phyloP scores from a whole-genome alignment of 208 protist species.

The Acanthamoeba castellanii region DNA sequence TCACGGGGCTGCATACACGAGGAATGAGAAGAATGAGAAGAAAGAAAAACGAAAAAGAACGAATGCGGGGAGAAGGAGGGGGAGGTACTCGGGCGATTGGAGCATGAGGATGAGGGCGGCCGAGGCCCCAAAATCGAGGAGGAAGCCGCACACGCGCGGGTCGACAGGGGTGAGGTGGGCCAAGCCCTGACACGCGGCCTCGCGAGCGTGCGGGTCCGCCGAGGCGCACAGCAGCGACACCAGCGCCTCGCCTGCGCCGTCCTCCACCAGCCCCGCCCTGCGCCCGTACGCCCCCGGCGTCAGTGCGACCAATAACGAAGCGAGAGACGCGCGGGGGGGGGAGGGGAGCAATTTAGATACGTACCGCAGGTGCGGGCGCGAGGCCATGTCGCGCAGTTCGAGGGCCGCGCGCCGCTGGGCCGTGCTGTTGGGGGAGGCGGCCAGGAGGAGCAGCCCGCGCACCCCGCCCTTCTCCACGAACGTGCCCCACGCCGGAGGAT shows the following conservation, averaged over 20 bases:
- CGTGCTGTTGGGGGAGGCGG: neutral
- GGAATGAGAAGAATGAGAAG: neutral
- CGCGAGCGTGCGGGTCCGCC: neutral
- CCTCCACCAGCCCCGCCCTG: neutral
- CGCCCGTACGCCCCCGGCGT: neutral
- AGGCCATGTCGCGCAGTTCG: constrained; percentile 9
- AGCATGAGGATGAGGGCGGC: constrained; percentile 17
- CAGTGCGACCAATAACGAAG: no score
- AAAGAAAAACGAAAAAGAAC: neutral
- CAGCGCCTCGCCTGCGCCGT: neutral
- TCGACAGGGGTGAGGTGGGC: neutral
- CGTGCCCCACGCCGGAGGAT: constrained; percentile 7
- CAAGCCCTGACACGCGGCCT: constrained; percentile 4
- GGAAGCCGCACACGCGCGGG: neutral
- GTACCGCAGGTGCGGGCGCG: neutral
- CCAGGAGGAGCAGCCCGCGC: neutral
- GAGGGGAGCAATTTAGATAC: neutral
- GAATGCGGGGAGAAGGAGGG: neutral
- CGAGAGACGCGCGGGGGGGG: neutral
- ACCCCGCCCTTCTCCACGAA: constrained; percentile 38
- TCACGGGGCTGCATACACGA: neutral
- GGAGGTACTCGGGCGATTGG: neutral
- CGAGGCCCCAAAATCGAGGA: constrained; percentile 28
- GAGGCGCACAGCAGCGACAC: neutral
- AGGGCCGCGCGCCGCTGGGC: constrained; percentile 33